A percentile compares a stretch with the other conserved stretches of the same genome.
phyloP scores from a whole-genome alignment of 768 basidiomycete species.

The Lactarius deliciosus region DNA sequence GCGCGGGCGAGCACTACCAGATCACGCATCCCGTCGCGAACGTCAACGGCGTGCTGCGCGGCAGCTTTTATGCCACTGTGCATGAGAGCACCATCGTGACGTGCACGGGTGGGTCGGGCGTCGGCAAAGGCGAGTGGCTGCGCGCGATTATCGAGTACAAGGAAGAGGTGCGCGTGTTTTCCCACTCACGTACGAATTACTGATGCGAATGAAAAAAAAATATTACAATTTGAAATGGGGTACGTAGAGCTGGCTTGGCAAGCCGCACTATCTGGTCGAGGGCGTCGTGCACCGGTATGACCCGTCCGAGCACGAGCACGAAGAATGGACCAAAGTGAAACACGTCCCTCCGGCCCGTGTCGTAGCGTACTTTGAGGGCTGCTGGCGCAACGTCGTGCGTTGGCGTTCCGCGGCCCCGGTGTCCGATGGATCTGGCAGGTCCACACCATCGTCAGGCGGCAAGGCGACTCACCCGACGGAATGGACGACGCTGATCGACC shows the following conservation, averaged over 20 bases:
- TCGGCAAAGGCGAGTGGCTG: slow-evolving; percentile 55
- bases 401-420: slow-evolving; percentile 57
- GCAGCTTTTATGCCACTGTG: slow-evolving; percentile 89
- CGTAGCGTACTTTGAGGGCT: slow-evolving; percentile 83
- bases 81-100: slow-evolving; percentile 78
- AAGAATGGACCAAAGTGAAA: slow-evolving; percentile 83
- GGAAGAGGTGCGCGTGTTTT: slow-evolving; percentile 70
- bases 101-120: slow-evolving; percentile 58
- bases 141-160: slow-evolving; percentile 91
- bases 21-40: slow-evolving; percentile 87
- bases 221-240: too few relatives aligned
- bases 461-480: slow-evolving; percentile 38
- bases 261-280: slow-evolving; percentile 78
- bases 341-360: slow-evolving; percentile 80
- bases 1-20: slow-evolving; percentile 78
- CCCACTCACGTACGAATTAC: too few relatives aligned
- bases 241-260: slow-evolving; percentile 81
- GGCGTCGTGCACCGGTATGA: slow-evolving; percentile 87
- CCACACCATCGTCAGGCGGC: slow-evolving; percentile 13
- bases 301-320: slow-evolving; percentile 57
- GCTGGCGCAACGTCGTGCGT: slow-evolving; percentile 80
- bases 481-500: slow-evolving; percentile 70
- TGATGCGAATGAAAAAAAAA: background rate
- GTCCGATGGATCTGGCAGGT: slow-evolving; percentile 4
- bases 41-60: slow-evolving; percentile 90